Base-by-base conservation (phyloP, 257 asterid genomes). In the Gentiana macrophylla region DNA sequence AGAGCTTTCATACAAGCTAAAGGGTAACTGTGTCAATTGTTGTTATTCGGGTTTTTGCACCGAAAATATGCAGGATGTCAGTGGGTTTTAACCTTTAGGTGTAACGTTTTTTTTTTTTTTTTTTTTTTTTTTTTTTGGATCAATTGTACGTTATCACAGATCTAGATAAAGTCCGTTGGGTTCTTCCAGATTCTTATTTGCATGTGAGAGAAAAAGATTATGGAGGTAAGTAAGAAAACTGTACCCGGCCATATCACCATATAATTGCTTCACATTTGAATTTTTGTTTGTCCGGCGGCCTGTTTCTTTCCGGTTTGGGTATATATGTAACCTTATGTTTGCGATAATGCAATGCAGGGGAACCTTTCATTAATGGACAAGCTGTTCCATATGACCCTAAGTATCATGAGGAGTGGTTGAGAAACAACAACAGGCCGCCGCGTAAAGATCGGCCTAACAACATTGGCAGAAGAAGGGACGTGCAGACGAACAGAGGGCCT, bases 101-200 rank as follows among this genome's bases (percentile, higher is more conserved):
- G 56, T 8, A 38, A 12, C 13, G 32, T n/a, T 32, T 53, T 6
- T 8, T 1, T 35, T 1, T 35, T 46, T 8, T 2, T 35, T 6
- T 43, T 4, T n/a, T 32, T 53, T 6, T 8, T 1, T 35, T 1
- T 35, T 46, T 8, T 2, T 35, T 6, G 47, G 43, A 35, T 67
- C 47, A 13, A 10, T 50, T 45, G 33, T 38, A 56, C 44, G 53
- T 1, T 56, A 47, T 79, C 9, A 77, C 80, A 92, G 97, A 88
- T 13, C 52, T 92, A 60, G 86, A 87, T 0, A 63, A 35, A 15
- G 99, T 92, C 50, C 70, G 94, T 2, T 92, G 99, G 99, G 97
- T 92, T 66, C 97, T 85, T 62, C 99, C 99, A 32, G 99, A 92
- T 73, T 92, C 99, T 2, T 92, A 88, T 72, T 59, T 92, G 83